A percentile compares a stretch with the other conserved stretches of the same genome.
These are phyloP conservation scores for Colletotrichum tanaceti DNA, from an alignment of 2,329 filamentous ascomycete species.

Conservation along the genomic window DNA sequence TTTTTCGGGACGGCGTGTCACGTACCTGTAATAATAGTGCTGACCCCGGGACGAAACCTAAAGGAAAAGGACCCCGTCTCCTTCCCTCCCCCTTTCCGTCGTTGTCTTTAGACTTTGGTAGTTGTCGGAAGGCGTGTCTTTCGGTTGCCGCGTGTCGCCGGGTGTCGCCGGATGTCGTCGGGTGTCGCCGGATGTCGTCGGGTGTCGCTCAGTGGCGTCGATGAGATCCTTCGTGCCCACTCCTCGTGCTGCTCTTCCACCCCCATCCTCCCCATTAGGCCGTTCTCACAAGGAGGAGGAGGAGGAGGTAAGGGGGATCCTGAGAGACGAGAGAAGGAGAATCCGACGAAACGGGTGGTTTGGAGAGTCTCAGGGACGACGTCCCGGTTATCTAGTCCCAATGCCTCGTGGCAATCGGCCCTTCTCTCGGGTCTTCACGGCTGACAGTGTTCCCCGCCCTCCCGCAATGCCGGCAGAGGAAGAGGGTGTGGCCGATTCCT, in stretches of 20 bases:
- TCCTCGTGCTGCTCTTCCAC: background rate
- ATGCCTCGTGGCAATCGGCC: slow-evolving; percentile 36
- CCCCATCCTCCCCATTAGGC: background rate
- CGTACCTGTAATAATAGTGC: no score
- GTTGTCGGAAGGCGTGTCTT: background rate
- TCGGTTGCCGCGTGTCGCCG: no score
- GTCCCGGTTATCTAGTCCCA: slow-evolving; percentile 38
- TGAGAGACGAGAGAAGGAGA: background rate
- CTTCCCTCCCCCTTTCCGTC: no score
- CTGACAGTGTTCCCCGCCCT: slow-evolving; percentile 12
- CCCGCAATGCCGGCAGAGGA: slow-evolving; percentile 33
- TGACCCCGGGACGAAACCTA: background rate
- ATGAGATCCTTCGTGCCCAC: background rate
- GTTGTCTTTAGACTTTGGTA: background rate
- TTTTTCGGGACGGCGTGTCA: background rate
- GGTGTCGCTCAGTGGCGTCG: background rate
- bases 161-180: no score
- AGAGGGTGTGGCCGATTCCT: slow-evolving; percentile 12
- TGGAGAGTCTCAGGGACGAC: slow-evolving; percentile 16
- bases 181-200: background rate
- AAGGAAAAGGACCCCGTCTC: no score
- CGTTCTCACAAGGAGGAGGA: background rate
- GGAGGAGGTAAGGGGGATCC: background rate
- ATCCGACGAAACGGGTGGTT: background rate
- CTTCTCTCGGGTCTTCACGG: slow-evolving; percentile 40